Evolutionary conservation across 257 asterid species (phyloP), one percentile per base, ranked within the genome.

Genomic region (Marsdenia floribunda): DNA sequence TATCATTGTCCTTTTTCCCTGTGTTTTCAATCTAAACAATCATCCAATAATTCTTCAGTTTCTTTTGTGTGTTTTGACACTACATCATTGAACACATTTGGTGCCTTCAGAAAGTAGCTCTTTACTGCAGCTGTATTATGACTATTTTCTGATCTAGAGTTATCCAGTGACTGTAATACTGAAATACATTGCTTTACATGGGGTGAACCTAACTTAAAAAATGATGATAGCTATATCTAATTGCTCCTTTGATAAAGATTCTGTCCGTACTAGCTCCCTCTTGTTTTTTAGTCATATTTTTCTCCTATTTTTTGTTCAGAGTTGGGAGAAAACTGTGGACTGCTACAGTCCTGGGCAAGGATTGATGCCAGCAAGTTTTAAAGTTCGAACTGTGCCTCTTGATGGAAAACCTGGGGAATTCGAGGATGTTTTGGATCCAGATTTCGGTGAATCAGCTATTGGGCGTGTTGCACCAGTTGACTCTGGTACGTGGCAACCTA

Each of bases 401-500:
- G 88, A 85, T 14, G 96, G 90, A 76, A 82, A 76, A 73, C 83
- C 76, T 64, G 92, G 88, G 69, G 96, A 88, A 71, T 83, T 82
- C 47, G 86, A 85, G 85, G 97, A 91, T 75, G 82, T 88, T 79
- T 86, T 84, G 70, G 96, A 89, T 86, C 93, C 96, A 3, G 96
- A 91, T 80, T 88, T 91, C 80, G 97, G 96, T 55, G 97, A 91
- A 88, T 89, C 88, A 0, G 96, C 96, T 78, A 89, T 91, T 73
- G 97, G 96, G 42, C 91, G 97, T 72, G 97, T 90, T 72, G 96
- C 96, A 35, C 97, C 96, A 21, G 96, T 90, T 74, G 97, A 92
- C 81, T 92, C 96, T 2, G 95, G 97, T 90, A 83, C 74, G 83
- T 35, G 29, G 19, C 29, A 67, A 53, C 19, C 73, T 26, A 19